Evolutionary conservation across 176 grass and related monocot species (phyloP).

Genomic region (Calamus simplicifolius): DNA sequence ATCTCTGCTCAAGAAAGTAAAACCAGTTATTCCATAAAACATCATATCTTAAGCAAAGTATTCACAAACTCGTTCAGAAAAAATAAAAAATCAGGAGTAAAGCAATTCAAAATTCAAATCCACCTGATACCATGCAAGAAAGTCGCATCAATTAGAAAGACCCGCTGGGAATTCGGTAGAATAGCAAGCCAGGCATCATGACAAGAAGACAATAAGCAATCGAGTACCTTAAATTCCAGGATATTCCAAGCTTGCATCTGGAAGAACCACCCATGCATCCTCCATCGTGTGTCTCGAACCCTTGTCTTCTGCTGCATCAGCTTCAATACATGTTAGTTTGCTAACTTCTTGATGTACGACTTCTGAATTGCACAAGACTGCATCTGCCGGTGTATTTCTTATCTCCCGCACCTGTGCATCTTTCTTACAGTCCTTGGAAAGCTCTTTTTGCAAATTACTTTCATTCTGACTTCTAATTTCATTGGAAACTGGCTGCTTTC

Average conservation of each 20-base stretch:
- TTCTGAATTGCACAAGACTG: conserved; percentile 15
- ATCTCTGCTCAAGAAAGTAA: too few relatives aligned
- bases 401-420: not conserved
- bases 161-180: not conserved
- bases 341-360: conserved; percentile 8
- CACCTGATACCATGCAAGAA: too few relatives aligned
- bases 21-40: too few relatives aligned
- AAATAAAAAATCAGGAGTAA: too few relatives aligned
- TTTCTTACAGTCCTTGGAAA: conserved; percentile 8
- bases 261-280: conserved; percentile 72
- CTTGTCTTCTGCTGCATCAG: conserved; percentile 76
- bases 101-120: too few relatives aligned
- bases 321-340: conserved; percentile 43
- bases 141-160: too few relatives aligned
- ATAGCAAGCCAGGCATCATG: not conserved
- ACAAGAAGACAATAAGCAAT: not conserved
- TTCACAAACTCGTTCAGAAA: too few relatives aligned
- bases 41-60: too few relatives aligned
- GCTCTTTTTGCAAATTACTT: conserved; percentile 1
- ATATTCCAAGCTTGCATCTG: conserved; percentile 30
- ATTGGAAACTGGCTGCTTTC: not conserved
- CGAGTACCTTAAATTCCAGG: conserved; percentile 49
- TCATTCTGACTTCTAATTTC: conserved; percentile 20
- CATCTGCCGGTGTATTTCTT: conserved; percentile 13
- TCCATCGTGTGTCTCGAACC: conserved; percentile 86